Percentiles rank a stretch among this genome's conserved stretches.
Conservation (phyloP, 1,284 basidiomycete genomes). For the Irpex lacteus region DNA sequence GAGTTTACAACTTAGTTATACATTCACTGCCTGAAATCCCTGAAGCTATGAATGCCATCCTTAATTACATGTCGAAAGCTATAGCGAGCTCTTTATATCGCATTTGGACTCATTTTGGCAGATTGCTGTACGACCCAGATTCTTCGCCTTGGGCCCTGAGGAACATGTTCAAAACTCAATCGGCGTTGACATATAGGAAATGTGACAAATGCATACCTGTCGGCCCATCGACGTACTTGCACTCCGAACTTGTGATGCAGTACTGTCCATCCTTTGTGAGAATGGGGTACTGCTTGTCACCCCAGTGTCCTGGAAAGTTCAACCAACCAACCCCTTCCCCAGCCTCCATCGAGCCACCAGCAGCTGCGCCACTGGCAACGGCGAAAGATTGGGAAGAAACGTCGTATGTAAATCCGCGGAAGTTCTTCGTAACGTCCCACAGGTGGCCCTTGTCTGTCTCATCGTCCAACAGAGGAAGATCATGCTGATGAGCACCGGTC, state of each 20-base stretch:
- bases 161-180: not conserved
- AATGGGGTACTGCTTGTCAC: conserved; percentile 27
- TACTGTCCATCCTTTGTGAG: conserved; percentile 25
- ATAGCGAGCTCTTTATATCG: conserved; percentile 13
- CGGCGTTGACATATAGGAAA: not conserved
- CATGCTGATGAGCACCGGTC: conserved; percentile 26
- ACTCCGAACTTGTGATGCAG: conserved; percentile 21
- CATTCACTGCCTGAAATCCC: not conserved
- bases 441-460: conserved; percentile 21
- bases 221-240: conserved; percentile 25
- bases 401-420: conserved; percentile 30
- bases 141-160: conserved; percentile 29
- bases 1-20: not conserved
- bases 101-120: conserved; percentile 25
- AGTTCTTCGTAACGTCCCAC: conserved; percentile 31
- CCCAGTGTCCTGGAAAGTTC: conserved; percentile 28
- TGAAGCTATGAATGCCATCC: not conserved
- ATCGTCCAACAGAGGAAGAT: conserved; percentile 20
- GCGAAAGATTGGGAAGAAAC: conserved; percentile 20
- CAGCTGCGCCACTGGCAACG: conserved; percentile 22
- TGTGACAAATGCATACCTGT: conserved; percentile 19
- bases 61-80: not conserved
- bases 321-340: conserved; percentile 27
- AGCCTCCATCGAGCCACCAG: conserved; percentile 17
- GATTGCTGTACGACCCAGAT: conserved; percentile 24